Conservation (phyloP, 371 early-diverging fungal genomes). For the Smittium culicis region DNA sequence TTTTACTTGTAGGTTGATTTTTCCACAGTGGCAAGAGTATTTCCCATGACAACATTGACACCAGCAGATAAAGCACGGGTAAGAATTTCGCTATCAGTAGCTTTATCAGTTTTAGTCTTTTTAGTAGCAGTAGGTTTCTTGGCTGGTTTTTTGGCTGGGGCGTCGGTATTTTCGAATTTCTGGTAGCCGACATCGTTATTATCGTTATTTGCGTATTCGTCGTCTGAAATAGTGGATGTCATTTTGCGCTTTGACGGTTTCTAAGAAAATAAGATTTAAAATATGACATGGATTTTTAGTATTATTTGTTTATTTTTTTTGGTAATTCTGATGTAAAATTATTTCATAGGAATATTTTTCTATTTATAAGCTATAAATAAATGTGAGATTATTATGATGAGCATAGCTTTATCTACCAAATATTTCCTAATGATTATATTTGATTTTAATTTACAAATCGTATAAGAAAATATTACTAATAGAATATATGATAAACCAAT, state of each 20-base stretch:
- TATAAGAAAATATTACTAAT: too few species aligned
- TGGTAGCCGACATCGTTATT: not conserved
- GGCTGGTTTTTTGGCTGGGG: not conserved
- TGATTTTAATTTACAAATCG: too few species aligned
- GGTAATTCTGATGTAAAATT: too few species aligned
- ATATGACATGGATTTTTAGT: too few species aligned
- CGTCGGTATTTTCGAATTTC: not conserved
- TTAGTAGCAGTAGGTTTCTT: not conserved
- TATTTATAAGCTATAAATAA: too few species aligned
- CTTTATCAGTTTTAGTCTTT: not conserved
- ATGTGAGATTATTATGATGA: too few species aligned
- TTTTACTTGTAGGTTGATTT: constrained; percentile 19
- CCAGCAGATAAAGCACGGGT: not conserved
- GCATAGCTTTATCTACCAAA: too few species aligned
- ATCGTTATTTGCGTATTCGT: not conserved
- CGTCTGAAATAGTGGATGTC: not conserved
- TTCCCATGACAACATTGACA: constrained; percentile 21
- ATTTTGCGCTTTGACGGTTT: not conserved
- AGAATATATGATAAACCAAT: too few species aligned
- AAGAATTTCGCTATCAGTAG: constrained; percentile 3
- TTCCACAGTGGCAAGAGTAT: constrained; percentile 20
- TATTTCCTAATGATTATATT: too few species aligned
- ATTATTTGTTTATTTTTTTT: too few species aligned
- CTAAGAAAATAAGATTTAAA: too few species aligned
- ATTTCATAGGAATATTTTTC: too few species aligned